These are phyloP conservation scores for Colletotrichum chlorophyti DNA, from an alignment of 2,329 filamentous ascomycete genomes.

Conservation along the genomic window DNA sequence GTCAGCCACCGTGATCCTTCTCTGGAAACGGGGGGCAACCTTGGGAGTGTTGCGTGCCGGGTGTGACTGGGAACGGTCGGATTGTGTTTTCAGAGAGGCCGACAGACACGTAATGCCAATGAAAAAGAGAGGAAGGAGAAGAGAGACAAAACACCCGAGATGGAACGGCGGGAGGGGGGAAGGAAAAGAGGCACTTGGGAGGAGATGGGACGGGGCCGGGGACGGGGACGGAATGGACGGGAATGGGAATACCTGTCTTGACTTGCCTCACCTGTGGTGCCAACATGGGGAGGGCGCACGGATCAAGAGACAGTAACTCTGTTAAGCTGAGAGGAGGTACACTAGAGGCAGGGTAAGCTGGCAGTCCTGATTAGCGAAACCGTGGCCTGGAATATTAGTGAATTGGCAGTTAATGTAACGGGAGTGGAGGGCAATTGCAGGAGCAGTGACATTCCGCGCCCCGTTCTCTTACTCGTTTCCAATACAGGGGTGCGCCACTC, in stretches of 20 bases:
- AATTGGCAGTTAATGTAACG: too few relatives aligned
- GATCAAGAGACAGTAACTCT: conserved; percentile 11
- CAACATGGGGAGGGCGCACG: conserved; percentile 4
- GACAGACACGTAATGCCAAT: neutral
- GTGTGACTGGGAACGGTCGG: neutral
- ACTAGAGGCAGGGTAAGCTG: too few relatives aligned
- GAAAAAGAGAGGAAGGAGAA: neutral
- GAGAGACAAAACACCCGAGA: conserved; percentile 10
- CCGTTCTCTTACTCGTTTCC: too few relatives aligned
- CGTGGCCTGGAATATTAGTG: neutral
- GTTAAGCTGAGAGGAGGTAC: too few relatives aligned
- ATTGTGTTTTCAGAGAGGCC: too few relatives aligned
- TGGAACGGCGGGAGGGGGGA: conserved; percentile 7
- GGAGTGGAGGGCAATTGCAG: too few relatives aligned
- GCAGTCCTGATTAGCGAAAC: neutral
- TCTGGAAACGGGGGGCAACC: conserved; percentile 10
- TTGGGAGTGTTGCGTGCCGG: neutral
- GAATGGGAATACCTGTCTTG: conserved; percentile 14
- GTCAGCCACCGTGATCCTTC: conserved; percentile 12
- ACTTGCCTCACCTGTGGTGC: neutral
- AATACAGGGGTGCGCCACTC: too few relatives aligned
- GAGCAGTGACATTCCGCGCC: too few relatives aligned
- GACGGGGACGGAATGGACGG: conserved; percentile 20
- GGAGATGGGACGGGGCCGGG: neutral
- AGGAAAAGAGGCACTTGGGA: conserved; percentile 9